A percentile compares a stretch with the other conserved stretches of the same genome.
phyloP scores from a whole-genome alignment of 257 asterid genomes.

The Pogostemon cablin region DNA sequence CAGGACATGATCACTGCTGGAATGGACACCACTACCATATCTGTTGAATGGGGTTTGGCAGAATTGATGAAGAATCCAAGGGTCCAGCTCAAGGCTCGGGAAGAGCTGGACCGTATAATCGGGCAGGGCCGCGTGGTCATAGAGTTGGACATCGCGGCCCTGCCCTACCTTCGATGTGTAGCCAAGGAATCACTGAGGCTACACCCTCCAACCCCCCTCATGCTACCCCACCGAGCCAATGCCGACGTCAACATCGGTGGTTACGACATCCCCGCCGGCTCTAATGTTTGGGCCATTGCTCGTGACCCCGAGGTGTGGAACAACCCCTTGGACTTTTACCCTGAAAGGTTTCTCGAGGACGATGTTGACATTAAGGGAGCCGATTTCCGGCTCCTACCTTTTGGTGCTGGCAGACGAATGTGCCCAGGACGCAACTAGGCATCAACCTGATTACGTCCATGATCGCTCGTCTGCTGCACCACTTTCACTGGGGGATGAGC shows the following conservation, averaged over 20 bases:
- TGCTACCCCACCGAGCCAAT: constrained; percentile 29
- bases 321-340: constrained; percentile 65
- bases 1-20: constrained; percentile 32
- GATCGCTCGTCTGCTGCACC: no score
- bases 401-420: constrained; percentile 88
- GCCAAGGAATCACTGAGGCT: constrained; percentile 25
- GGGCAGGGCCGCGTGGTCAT: constrained; percentile 15
- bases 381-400: constrained; percentile 78
- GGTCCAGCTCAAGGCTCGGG: constrained; percentile 22
- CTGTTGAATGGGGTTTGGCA: constrained; percentile 25
- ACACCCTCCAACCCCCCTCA: constrained; percentile 30
- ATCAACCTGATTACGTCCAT: no score
- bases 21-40: constrained; percentile 27
- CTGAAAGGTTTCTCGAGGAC: constrained; percentile 60
- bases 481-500: no score
- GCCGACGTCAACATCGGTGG: constrained; percentile 25
- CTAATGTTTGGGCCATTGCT: constrained; percentile 69
- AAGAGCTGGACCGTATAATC: constrained; percentile 26
- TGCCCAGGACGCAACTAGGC: constrained; percentile 45
- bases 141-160: constrained; percentile 24
- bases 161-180: constrained; percentile 19
- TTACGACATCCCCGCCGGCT: constrained; percentile 32
- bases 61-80: constrained; percentile 25
- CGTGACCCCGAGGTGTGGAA: constrained; percentile 72
- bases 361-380: constrained; percentile 72